Evolutionary conservation across 176 grass and related monocot genomes (phyloP), one percentile per base, ranked within the genome.

Genomic region (Carex scoparia): DNA sequence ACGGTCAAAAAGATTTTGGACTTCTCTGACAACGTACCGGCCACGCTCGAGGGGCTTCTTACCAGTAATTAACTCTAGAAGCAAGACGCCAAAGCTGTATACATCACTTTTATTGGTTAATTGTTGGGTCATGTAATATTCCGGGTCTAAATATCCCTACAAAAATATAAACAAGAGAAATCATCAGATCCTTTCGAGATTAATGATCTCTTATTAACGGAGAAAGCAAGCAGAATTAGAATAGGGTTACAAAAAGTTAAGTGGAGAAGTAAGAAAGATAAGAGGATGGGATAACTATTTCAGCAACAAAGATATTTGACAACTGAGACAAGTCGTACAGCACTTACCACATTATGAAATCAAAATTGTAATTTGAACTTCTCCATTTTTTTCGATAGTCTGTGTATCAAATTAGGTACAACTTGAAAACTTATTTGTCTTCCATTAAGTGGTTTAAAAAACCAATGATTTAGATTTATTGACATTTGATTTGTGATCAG

Each of bases 41-140:
- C 92, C 90, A 1, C 75, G 84, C 84, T 94, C 92, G 65, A 97
- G 57, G 19, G 94, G 94, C 37, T 84, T 94, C 69, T 81, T 89
- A 55, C 88, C 92, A 42, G 94, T 97, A 15, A 85, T 77, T 54
- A 97, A 11, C 84, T 93, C 91, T 7, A 90, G 70, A 42, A 86
- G 73, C n/a, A 89, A 76, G 62, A 89, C 88, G 42, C 88, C 88
- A 23, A 83, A 89, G 33, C 88, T 86, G n/a, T 86, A 89, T 54
- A 89, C 88, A 63, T 89, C 88, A 10, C 88, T 89, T 57, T 85
- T 86, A 38, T 91, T 89, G 10, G 89, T 93, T 88, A 93, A 80
- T 73, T 94, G 94, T 65, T 97, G 92, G 5, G 92, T 97, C 92
- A 97, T 94, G 86, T 97, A 97, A 80, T 97, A 97, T 83, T 97